These are phyloP conservation scores for Xerocomus amazonicus DNA, from an alignment of 1,284 basidiomycete species.

Conservation along the genomic window DNA sequence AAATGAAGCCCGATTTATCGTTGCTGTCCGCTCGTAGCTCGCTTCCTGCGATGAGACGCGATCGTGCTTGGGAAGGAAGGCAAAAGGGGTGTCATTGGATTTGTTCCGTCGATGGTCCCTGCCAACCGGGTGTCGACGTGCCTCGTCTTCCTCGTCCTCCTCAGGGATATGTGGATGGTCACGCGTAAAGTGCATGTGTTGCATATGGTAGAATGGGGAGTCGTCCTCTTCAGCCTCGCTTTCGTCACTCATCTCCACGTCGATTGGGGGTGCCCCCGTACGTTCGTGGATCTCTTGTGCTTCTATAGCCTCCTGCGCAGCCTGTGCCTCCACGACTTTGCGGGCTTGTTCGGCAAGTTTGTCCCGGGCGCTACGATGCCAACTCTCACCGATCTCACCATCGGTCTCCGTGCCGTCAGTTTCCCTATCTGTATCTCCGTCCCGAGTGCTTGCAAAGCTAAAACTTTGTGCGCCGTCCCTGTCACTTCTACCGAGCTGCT, in stretches of 20 bases:
- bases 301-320: constrained; percentile 38
- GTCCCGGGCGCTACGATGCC: constrained; percentile 63
- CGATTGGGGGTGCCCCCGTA: constrained; percentile 58
- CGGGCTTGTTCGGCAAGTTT: constrained; percentile 75
- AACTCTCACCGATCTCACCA: constrained; percentile 46
- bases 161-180: constrained; percentile 60
- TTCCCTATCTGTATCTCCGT: constrained; percentile 52
- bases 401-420: constrained; percentile 56
- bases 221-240: constrained; percentile 65
- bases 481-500: constrained; percentile 58
- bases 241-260: constrained; percentile 77
- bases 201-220: constrained; percentile 38
- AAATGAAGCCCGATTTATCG: constrained; percentile 41
- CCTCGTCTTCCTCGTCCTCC: constrained; percentile 54
- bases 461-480: constrained; percentile 61
- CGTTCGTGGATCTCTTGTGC: constrained; percentile 38
- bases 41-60: constrained; percentile 37
- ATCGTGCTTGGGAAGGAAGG: constrained; percentile 18
- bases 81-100: constrained; percentile 19
- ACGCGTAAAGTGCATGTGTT: constrained; percentile 37
- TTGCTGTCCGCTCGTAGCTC: constrained; percentile 41
- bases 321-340: constrained; percentile 55
- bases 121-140: constrained; percentile 24
- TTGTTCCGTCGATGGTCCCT: constrained; percentile 9
- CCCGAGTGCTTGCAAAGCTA: constrained; percentile 65